Base-by-base conservation (phyloP, 1,284 basidiomycete genomes). In the Fomitopsis betulina region DNA sequence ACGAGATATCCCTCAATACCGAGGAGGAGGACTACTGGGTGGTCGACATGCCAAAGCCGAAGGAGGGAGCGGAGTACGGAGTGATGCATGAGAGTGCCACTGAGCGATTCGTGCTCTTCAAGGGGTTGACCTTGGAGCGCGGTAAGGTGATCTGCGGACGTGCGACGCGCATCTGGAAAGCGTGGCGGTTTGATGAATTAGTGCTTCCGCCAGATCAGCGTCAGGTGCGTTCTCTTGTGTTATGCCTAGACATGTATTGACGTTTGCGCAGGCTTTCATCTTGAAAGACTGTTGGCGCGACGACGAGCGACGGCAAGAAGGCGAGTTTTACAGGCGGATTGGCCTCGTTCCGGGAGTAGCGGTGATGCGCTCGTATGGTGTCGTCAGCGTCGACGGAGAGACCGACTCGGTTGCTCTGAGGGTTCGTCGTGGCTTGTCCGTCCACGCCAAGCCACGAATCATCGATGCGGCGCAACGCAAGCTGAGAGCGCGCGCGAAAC, bases 251-350 rank as follows among this genome's bases (percentile, higher is more conserved):
- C 32, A 12, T 9, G 2, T 6, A 27, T 17, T 57, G 27, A 47
- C 30, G 15, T 15, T 30, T 35, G 9, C 6, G 15, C 25, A 61
- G 60, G 27, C 47, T 5, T 61, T 50, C 50, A 42, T 61, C 13
- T 15, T 55, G 17, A 61, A 59, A 43, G 60, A 61, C 33, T 43
- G 43, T 4, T 61, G 60, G 60, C 19, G 58, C 40, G 60, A 61
- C 49, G 54, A 56, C 32, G 39, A 57, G 7, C 60, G 60, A 2
- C 37, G 33, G 7, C 30, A 49, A 10, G 60, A 61, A 21, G 60
- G 60, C 15, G 60, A 58, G 32, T 30, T 58, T 13, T 61, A 58
- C 30, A 19, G 25, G 27, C 32, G 43, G 19, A 54, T 58, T 30
- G 56, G 56, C 10, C 25, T 10, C 13, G 19, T 6, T 1, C 32